Base-by-base conservation (phyloP, 2,329 filamentous ascomycete species). In the Trichoderma sp. region DNA sequence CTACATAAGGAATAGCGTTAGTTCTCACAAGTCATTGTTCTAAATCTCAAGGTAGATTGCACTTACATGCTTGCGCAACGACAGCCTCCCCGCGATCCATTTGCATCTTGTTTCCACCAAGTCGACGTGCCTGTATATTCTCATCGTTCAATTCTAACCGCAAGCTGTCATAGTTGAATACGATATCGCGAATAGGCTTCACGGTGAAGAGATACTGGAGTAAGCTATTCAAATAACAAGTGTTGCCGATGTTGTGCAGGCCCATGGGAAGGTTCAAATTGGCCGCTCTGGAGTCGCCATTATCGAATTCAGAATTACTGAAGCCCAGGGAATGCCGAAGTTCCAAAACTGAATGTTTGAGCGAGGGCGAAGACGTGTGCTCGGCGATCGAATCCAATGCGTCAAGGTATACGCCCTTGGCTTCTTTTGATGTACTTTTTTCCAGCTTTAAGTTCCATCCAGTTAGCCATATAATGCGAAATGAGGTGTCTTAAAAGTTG, bases 191-290 rank as follows among this genome's bases (percentile, higher is more conserved):
- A 35, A 98, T 84, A 2, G 92, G 89, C 71, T 89, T 91, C 68
- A 98, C 88, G 0, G 94, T 96, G 78, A 97, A 97, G 73, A 97
- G 91, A 77, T 97, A 98, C 75, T 99, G 96, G 11, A 99, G 84
- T 60, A 99, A 87, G 80, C 95, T 98, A 83, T 99, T 99, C 67
- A 99, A 85, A 76, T 99, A 99, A 79, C 96, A 99, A 0, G 96
- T 99, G 76, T 99, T 99, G 70, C 96, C 94, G 69, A 98, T 97
- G 74, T 98, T 99, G 72, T 90, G 87, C 6, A 98, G 85, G 0
- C 96, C 96, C 27, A 97, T 92, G 0, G 96, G 96, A 79, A 92
- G 89, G 35, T 87, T 83, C 58, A 81, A 75, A 68, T 83, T 75
- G 16, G 76, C 75, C 3, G 74, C 64, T 52, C 55, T 56, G n/a